Conservation (phyloP, 2,329 filamentous ascomycete genomes). For the Cyphellophora europaea region DNA sequence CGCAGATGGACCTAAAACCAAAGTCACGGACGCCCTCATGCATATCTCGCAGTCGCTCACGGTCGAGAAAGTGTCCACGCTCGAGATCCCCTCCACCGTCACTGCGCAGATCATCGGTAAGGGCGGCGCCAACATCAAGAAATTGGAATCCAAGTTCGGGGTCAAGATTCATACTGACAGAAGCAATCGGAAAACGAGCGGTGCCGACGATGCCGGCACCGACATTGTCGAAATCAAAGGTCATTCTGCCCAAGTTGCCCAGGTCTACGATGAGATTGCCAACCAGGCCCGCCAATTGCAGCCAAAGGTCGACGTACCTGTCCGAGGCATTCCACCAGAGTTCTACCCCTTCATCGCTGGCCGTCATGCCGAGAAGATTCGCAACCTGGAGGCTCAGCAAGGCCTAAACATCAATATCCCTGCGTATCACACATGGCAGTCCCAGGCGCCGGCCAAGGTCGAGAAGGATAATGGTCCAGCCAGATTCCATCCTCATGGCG, state of each 20-base stretch:
- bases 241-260: constrained; percentile 76
- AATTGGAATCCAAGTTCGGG: constrained; percentile 79
- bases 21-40: constrained; percentile 78
- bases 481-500: constrained; percentile 60
- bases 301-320: constrained; percentile 68
- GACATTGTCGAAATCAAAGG: constrained; percentile 87
- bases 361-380: constrained; percentile 58
- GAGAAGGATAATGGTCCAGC: constrained; percentile 51
- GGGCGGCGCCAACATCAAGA: constrained; percentile 80
- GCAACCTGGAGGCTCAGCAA: constrained; percentile 60
- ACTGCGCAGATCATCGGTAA: constrained; percentile 89
- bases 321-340: constrained; percentile 78
- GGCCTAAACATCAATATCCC: constrained; percentile 78
- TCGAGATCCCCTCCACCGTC: constrained; percentile 74
- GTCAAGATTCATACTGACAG: constrained; percentile 86
- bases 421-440: constrained; percentile 63
- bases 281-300: constrained; percentile 81
- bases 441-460: constrained; percentile 52
- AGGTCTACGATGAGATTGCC: constrained; percentile 74
- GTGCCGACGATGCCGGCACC: constrained; percentile 60
- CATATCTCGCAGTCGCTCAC: constrained; percentile 84
- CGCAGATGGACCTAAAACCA: constrained; percentile 72
- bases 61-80: constrained; percentile 62
- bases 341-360: constrained; percentile 95
- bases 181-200: constrained; percentile 46